A percentile compares a stretch with the other conserved stretches of the same genome.
Evolutionary conservation across 495 filamentous ascomycete species (phyloP).

Genomic region (Tuber umbilicatum): DNA sequence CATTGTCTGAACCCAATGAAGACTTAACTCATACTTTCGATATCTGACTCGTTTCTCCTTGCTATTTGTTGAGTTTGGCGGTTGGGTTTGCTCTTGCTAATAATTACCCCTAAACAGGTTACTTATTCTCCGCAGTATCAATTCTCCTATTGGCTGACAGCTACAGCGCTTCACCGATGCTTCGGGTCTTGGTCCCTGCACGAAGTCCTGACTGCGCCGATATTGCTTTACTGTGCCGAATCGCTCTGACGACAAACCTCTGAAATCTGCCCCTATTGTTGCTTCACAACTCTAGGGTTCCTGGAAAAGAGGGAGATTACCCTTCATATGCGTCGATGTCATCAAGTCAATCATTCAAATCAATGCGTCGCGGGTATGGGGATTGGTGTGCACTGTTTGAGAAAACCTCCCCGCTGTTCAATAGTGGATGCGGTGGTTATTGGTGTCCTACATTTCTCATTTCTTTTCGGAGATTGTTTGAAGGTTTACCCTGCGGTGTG

Average conservation of each 20-base stretch:
- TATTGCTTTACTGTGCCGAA: slow-evolving; percentile 6
- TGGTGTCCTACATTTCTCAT: slow-evolving; percentile 28
- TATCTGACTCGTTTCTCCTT: slow-evolving; percentile 25
- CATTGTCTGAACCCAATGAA: slow-evolving; percentile 39
- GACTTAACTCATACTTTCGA: slow-evolving; percentile 27
- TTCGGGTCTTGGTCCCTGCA: slow-evolving; percentile 30
- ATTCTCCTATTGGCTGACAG: not conserved
- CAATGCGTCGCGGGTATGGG: slow-evolving; percentile 31
- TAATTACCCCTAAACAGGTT: not conserved
- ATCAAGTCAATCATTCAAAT: slow-evolving; percentile 38
- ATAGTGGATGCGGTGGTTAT: slow-evolving; percentile 36
- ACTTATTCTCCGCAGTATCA: not conserved
- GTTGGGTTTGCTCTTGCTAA: not conserved
- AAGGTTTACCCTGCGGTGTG: not conserved
- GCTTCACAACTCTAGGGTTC: slow-evolving; percentile 36
- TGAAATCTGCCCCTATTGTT: slow-evolving; percentile 39
- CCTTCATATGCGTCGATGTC: slow-evolving; percentile 25
- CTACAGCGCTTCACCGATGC: slow-evolving; percentile 21
- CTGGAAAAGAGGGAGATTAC: slow-evolving; percentile 37
- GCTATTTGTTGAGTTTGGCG: not conserved
- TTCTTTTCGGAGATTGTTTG: slow-evolving; percentile 7
- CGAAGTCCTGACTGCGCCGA: slow-evolving; percentile 34
- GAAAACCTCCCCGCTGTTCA: slow-evolving; percentile 29
- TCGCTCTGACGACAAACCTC: slow-evolving; percentile 23
- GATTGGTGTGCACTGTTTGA: slow-evolving; percentile 36